A percentile compares a stretch with the other conserved stretches of the same genome.
phyloP scores from a whole-genome alignment of 345 rosid genomes.

The Populus alba region DNA sequence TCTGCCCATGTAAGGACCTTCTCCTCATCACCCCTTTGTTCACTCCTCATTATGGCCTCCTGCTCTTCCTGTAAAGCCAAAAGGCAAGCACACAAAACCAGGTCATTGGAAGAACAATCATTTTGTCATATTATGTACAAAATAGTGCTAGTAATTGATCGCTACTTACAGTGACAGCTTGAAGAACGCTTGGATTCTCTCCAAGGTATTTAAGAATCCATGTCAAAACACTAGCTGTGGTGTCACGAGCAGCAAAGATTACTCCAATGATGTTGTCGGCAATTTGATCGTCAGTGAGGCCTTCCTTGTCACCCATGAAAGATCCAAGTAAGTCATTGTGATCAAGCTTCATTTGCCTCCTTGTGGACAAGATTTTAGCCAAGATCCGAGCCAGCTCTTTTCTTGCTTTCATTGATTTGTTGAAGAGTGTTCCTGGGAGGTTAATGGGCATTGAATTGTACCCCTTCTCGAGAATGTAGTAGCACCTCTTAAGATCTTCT shows the following conservation, averaged over 20 bases:
- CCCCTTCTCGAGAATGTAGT: conserved; percentile 87
- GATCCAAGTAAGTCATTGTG: conserved; percentile 66
- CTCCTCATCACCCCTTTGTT: conserved; percentile 38
- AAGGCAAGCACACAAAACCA: neutral
- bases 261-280: conserved; percentile 89
- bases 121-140: neutral
- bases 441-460: conserved; percentile 97
- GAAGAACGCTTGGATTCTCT: conserved; percentile 62
- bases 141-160: neutral
- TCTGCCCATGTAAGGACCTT: conserved; percentile 56
- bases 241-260: conserved; percentile 86
- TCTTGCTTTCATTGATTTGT: conserved; percentile 89
- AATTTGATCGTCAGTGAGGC: conserved; percentile 68
- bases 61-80: conserved; percentile 60
- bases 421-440: conserved; percentile 84
- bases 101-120: conserved; percentile 1
- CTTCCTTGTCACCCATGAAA: conserved; percentile 73
- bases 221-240: conserved; percentile 78
- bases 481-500: conserved; percentile 77
- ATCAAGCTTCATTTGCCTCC: conserved; percentile 43
- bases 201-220: conserved; percentile 85
- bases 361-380: conserved; percentile 51
- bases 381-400: conserved; percentile 69
- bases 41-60: conserved; percentile 45
- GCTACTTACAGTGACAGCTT: conserved; percentile 68